Evolutionary conservation across 176 grass and related monocot genomes (phyloP), one percentile per base, ranked within the genome.

Genomic region (Cymbopogon citratus): DNA sequence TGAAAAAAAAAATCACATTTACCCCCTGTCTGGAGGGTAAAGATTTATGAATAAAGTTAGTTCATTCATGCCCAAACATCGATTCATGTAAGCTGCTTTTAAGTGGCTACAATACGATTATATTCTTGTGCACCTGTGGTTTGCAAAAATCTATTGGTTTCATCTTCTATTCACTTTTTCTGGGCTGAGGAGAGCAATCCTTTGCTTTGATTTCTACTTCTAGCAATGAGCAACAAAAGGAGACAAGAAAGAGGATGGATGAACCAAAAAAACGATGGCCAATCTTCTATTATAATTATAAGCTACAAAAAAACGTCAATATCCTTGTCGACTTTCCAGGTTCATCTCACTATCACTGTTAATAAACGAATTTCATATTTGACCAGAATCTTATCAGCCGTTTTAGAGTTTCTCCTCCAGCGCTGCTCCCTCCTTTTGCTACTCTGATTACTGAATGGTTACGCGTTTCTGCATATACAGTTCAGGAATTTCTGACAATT

Each of bases 1-100:
- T 31, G 18, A 78, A 29, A 88, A 80, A 27, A 88, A 79, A 21
- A 1, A 18, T 15, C 1, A 0, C 15, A 68, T 54, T 84, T 74
- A 0, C 19, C 39, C 9, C 10, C 72, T 28, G 12, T 69, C 33
- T 25, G 12, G 10, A 39, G 51, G 54, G 23, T 70, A 11, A 33
- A 71, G 59, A 76, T 70, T 51, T 69, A 6, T 61, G 16, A 69
- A 74, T 15, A 43, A 81, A 36, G 9, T 38, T 66, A 48, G 11
- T 57, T 6, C 12, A 48, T 86, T 73, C 16, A 60, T 73, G 18
- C n/a, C 1, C 13, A 44, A 71, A 81, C 65, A 77, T 71, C 2
- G 31, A 33, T 45, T 78, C 11, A 9, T 78, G 68, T 60, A 73
- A 73, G 45, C 18, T 63, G 49, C 12, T 4, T 61, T 71, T 27